phyloP scores from a whole-genome alignment of 192 early-diverging fungal genomes.

The Diversispora epigaea region DNA sequence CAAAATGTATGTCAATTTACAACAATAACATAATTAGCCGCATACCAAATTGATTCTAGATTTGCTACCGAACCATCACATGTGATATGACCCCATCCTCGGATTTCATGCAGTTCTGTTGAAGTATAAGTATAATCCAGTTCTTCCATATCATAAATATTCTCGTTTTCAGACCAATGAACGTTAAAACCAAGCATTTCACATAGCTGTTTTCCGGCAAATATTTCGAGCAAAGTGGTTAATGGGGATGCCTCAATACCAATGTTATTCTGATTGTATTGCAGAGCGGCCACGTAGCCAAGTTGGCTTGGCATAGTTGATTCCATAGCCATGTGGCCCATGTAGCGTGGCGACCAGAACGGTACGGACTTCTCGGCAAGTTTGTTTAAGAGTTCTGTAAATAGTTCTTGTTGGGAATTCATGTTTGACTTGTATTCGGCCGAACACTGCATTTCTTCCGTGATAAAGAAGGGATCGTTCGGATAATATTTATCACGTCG shows the following conservation, averaged over 20 bases:
- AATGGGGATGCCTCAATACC: constrained; percentile 7
- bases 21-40: too few relatives aligned
- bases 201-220: neutral
- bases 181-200: constrained; percentile 13
- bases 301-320: neutral
- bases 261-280: neutral
- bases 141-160: neutral
- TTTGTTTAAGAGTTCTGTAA: neutral
- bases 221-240: constrained; percentile 14
- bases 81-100: constrained; percentile 11
- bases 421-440: neutral
- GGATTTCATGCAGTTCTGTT: neutral
- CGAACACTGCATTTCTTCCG: neutral
- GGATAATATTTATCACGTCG: neutral
- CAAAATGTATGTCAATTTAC: too few relatives aligned
- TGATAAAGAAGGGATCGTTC: neutral
- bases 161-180: neutral
- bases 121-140: neutral
- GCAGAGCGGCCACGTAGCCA: neutral
- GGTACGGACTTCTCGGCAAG: neutral
- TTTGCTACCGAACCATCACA: constrained; percentile 13
- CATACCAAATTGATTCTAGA: constrained; percentile 11
- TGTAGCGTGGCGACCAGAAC: constrained; percentile 7
- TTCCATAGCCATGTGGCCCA: constrained; percentile 4
- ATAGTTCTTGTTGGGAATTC: neutral